phyloP scores from a whole-genome alignment of 352 stramenopile genomes.

The Phytophthora sp. region DNA sequence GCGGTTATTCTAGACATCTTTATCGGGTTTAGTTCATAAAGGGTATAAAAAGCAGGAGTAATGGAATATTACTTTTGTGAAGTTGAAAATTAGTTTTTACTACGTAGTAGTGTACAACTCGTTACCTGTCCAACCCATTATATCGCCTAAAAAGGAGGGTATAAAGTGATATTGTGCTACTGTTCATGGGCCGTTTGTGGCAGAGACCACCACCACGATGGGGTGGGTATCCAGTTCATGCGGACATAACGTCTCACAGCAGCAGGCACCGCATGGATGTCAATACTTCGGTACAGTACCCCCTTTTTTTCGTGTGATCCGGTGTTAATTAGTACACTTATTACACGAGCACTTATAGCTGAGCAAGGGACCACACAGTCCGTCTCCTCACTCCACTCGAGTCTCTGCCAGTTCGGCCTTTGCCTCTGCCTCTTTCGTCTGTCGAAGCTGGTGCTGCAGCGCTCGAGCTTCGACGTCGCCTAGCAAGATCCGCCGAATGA shows the following conservation, averaged over 20 bases:
- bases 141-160: no score
- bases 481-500: conserved; percentile 39
- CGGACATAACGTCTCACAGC: conserved; percentile 9
- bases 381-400: conserved; percentile 11
- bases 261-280: conserved; percentile 1
- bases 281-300: conserved; percentile 5
- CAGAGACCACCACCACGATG: conserved; percentile 1
- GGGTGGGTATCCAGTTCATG: background rate
- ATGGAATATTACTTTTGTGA: no score
- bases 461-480: conserved; percentile 28
- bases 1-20: background rate
- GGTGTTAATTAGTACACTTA: conserved; percentile 2
- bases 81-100: no score
- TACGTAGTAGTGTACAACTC: no score
- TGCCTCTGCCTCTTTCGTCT: conserved; percentile 26
- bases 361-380: no score
- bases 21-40: no score
- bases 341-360: background rate
- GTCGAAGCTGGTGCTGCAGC: conserved; percentile 11
- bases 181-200: conserved; percentile 8
- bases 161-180: no score
- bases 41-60: no score
- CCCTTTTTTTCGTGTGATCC: conserved; percentile 13
- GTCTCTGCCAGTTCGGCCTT: conserved; percentile 26
- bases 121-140: no score